These are phyloP conservation scores for Purshia tridentata DNA, from an alignment of 306 rosid genomes.

Conservation along the genomic window DNA sequence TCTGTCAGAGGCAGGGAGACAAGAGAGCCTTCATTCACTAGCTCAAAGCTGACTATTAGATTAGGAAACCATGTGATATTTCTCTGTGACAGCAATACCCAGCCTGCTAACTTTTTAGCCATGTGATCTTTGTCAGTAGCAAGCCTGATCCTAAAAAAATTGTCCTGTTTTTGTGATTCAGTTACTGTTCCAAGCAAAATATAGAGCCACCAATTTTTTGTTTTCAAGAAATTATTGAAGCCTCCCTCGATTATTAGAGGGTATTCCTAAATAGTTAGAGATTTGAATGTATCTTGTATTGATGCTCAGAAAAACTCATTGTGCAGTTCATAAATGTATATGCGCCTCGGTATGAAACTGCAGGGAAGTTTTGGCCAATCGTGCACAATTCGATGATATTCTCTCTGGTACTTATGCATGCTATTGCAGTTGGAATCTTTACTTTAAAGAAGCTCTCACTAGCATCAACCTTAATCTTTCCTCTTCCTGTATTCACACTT, in stretches of 20 bases:
- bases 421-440: conserved; percentile 90
- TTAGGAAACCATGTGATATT: too few relatives aligned
- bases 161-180: too few relatives aligned
- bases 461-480: conserved; percentile 47
- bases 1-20: too few relatives aligned
- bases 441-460: conserved; percentile 59
- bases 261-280: not conserved
- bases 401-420: conserved; percentile 88
- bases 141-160: too few relatives aligned
- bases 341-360: conserved; percentile 73
- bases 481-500: conserved; percentile 83
- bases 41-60: too few relatives aligned
- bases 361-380: conserved; percentile 89
- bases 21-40: too few relatives aligned
- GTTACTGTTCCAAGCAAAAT: too few relatives aligned
- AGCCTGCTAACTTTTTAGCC: too few relatives aligned
- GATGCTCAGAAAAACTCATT: conserved; percentile 23
- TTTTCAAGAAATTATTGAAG: not conserved
- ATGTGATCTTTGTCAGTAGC: too few relatives aligned
- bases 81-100: too few relatives aligned
- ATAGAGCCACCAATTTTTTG: too few relatives aligned
- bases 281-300: conserved; percentile 16
- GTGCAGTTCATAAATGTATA: conserved; percentile 84
- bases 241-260: too few relatives aligned
- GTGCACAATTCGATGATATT: conserved; percentile 81